Evolutionary conservation across 345 rosid species (phyloP), one percentile per base, ranked within the genome.

Genomic region (Murraya paniculata): DNA sequence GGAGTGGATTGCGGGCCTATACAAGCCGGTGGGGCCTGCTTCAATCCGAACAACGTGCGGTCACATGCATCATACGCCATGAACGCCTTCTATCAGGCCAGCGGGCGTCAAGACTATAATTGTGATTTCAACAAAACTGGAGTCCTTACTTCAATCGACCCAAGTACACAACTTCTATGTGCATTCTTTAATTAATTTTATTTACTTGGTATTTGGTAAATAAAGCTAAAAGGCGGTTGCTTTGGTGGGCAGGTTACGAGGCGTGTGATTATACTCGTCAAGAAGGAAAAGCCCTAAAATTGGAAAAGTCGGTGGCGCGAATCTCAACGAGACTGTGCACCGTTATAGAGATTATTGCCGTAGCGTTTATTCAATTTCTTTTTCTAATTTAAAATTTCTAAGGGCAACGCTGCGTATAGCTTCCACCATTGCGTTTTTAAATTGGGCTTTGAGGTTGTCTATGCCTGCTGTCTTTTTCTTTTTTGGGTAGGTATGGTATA

Each of bases 51-150:
- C 68, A 85, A 82, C 0, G 82, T 88, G 73, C 85, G 87, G 70
- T 86, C 97, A 16, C 94, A 90, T 68, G 93, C 94, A 36, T 79
- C 94, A 2, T 90, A 89, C 61, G 89, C 87, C 4, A 92, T 92
- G 97, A 86, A 89, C 82, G 90, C 89, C 0, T 92, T 87, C 83
- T 90, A 88, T 75, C 93, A 89, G 78, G 80, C 83, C 68, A 79
- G 71, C 22, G 94, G 92, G 24, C 86, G 57, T 18, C 78, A 85
- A 8, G 89, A 84, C 72, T 84, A 11, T 60, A 78, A 85, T 74
- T 92, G 97, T 62, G 89, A 90, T 79, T 92, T 92, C 76, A 68
- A 68, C 41, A 76, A 77, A 58, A 85, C 97, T 4, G 97, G 91
- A 14, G 73, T 72, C 36, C 56, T 92, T 79, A 86, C 87, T 25